phyloP scores from a whole-genome alignment of 73 alveolate genomes.

The Paramecium sonneborni region DNA sequence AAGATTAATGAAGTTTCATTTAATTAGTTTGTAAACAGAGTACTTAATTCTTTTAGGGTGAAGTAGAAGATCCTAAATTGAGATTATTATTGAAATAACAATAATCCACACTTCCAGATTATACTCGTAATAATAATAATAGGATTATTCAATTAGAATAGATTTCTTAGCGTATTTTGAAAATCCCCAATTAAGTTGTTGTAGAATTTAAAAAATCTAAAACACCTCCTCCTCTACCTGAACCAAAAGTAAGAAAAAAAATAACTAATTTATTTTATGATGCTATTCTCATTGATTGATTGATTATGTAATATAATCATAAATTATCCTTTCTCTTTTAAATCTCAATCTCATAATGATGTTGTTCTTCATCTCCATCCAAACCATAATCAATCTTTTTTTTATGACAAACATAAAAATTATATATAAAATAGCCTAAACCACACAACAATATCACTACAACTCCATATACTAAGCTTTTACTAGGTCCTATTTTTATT shows the following conservation, averaged over 20 bases:
- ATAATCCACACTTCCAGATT: not conserved
- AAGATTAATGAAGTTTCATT: constrained; percentile 27
- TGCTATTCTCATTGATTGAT: constrained; percentile 8
- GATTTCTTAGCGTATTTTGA: not conserved
- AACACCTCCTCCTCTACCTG: not conserved
- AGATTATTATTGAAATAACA: not conserved
- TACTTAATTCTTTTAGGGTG: not conserved
- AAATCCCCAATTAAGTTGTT: not conserved
- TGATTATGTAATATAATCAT: constrained; percentile 8
- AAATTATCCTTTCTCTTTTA: constrained; percentile 32
- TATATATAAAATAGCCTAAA: constrained; percentile 35
- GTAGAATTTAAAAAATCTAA: not conserved
- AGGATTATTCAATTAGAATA: not conserved
- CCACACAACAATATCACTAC: not conserved
- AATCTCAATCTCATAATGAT: constrained; percentile 23
- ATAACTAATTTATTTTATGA: not conserved
- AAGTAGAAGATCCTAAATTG: not conserved
- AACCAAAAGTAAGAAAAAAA: not conserved
- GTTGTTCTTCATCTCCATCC: not conserved
- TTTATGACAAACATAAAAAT: constrained; percentile 45
- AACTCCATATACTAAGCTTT: constrained; percentile 21
- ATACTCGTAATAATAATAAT: not conserved
- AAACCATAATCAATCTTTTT: constrained; percentile 47
- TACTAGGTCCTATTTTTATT: not conserved
- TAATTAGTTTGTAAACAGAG: not conserved